Evolutionary conservation across 495 filamentous ascomycete species (phyloP).

Genomic region (Pyrenopolyporus hunteri): DNA sequence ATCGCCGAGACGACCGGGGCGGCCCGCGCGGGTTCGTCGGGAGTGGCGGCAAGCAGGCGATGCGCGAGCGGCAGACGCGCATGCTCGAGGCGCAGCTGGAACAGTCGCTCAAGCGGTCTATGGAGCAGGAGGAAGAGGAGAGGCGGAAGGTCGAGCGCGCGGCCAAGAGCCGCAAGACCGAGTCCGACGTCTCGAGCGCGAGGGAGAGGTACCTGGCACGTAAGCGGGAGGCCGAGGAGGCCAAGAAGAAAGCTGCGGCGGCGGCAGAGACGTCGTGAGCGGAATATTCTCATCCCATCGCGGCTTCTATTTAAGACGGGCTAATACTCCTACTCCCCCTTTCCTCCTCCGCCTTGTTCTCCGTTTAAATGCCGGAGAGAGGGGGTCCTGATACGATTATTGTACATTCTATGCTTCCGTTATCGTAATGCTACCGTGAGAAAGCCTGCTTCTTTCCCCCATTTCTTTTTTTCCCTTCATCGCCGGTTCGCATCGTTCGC

Average conservation of each 20-base stretch:
- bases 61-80: slow-evolving; percentile 80
- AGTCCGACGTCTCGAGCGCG: slow-evolving; percentile 81
- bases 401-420: slow-evolving; percentile 35
- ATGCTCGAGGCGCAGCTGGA: slow-evolving; percentile 88
- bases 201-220: slow-evolving; percentile 86
- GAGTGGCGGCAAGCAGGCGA: slow-evolving; percentile 60
- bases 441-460: not conserved
- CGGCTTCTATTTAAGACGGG: slow-evolving; percentile 6
- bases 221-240: slow-evolving; percentile 80
- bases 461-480: not conserved
- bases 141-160: slow-evolving; percentile 70
- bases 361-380: too few relatives aligned
- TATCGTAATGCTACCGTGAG: slow-evolving; percentile 12
- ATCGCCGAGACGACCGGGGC: slow-evolving; percentile 45
- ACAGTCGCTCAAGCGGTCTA: slow-evolving; percentile 70
- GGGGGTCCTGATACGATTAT: slow-evolving; percentile 23
- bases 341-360: too few relatives aligned
- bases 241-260: slow-evolving; percentile 56
- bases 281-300: slow-evolving; percentile 27
- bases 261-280: slow-evolving; percentile 33
- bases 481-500: not conserved
- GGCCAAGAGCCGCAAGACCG: slow-evolving; percentile 74
- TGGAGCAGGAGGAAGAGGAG: slow-evolving; percentile 77
- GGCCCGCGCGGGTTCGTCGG: slow-evolving; percentile 55
- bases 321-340: too few relatives aligned